Percentiles rank a stretch among this genome's conserved stretches.
Conservation (phyloP, 2,329 filamentous ascomycete species). For the Ophiocordyceps camponoti-floridani region DNA sequence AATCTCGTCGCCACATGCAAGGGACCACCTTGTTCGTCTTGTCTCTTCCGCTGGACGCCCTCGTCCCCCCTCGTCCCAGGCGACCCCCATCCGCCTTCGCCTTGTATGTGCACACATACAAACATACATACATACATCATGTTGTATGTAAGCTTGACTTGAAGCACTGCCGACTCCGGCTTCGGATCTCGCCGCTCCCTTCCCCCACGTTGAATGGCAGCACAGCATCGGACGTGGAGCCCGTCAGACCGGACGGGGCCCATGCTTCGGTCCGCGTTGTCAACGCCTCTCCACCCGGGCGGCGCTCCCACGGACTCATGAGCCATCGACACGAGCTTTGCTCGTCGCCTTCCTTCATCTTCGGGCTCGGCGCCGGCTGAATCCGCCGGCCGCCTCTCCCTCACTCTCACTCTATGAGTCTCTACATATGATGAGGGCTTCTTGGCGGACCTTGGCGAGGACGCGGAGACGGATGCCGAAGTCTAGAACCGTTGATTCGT, state of each 20-base stretch:
- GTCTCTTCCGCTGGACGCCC: neutral
- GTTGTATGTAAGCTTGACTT: no score
- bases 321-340: neutral
- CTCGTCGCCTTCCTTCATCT: neutral
- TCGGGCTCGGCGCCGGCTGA: neutral
- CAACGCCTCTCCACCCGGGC: neutral
- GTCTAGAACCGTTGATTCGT: neutral
- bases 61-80: neutral
- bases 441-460: neutral
- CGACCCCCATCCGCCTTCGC: neutral
- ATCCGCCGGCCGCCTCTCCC: neutral
- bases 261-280: no score
- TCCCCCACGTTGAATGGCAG: no score
- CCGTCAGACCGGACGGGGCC: no score
- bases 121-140: neutral
- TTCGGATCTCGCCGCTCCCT: no score
- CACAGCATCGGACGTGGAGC: no score
- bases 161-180: no score
- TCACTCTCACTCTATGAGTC: no score
- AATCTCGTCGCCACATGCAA: no score
- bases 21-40: no score
- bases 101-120: neutral
- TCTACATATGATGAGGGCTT: no score
- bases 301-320: no score
- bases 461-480: neutral